Conservation (phyloP, 257 asterid genomes). For the Forsythia suspensa region DNA sequence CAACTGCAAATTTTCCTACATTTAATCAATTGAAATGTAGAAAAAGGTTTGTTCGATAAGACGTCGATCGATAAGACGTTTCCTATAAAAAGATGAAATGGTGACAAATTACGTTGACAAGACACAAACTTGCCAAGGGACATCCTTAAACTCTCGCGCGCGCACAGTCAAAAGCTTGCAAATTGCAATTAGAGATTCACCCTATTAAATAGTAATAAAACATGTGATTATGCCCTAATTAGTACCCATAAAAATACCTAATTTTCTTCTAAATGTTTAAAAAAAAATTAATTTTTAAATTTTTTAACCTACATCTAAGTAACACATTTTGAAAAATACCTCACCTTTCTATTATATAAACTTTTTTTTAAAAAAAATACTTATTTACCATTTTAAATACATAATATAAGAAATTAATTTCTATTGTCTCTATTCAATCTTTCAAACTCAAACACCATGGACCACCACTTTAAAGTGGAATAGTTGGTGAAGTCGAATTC, state of each 20-base stretch:
- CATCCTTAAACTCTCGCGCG: neutral
- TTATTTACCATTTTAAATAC: too few species aligned
- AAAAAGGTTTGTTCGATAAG: neutral
- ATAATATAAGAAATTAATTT: too few species aligned
- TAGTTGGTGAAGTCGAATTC: too few species aligned
- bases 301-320: too few species aligned
- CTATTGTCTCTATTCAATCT: too few species aligned
- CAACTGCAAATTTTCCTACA: neutral
- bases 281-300: too few species aligned
- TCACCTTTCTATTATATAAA: too few species aligned
- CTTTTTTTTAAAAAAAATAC: too few species aligned
- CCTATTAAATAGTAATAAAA: neutral
- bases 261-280: neutral
- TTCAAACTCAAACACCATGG: too few species aligned
- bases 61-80: neutral
- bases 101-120: neutral
- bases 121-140: neutral
- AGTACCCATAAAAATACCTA: neutral
- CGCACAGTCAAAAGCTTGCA: neutral
- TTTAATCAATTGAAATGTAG: neutral
- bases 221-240: neutral
- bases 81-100: neutral
- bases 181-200: neutral
- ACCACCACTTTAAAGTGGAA: too few species aligned
- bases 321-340: too few species aligned